Conservation (phyloP, 2,329 filamentous ascomycete genomes). For the Aphanoascus verrucosus region DNA sequence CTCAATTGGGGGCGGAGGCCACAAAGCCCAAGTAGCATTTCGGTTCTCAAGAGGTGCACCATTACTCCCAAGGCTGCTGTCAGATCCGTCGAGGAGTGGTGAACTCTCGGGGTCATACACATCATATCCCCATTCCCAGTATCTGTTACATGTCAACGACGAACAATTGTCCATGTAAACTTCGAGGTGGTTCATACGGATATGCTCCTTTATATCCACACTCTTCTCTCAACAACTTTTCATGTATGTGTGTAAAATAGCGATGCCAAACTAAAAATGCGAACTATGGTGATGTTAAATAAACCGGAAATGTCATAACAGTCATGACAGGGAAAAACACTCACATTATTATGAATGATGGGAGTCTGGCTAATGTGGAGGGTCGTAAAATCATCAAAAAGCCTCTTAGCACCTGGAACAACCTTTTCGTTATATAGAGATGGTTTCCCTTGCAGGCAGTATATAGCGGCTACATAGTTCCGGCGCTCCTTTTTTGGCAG, state of each 20-base stretch:
- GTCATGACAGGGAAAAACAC: not conserved
- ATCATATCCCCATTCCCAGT: conserved; percentile 25
- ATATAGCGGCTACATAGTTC: conserved; percentile 16
- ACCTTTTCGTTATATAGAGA: conserved; percentile 8
- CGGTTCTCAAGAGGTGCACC: conserved; percentile 13
- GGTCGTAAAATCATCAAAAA: conserved; percentile 15
- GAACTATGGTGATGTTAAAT: not conserved
- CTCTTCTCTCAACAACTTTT: conserved; percentile 30
- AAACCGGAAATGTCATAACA: not conserved
- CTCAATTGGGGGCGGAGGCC: conserved; percentile 9
- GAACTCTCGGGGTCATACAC: conserved; percentile 17
- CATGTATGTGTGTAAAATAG: conserved; percentile 29
- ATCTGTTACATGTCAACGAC: conserved; percentile 13
- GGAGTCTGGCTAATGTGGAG: conserved; percentile 17
- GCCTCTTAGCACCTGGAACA: conserved; percentile 16
- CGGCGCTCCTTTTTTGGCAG: conserved; percentile 14
- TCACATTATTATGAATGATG: conserved; percentile 16
- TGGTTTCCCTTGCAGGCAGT: conserved; percentile 15
- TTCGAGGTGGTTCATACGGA: conserved; percentile 18
- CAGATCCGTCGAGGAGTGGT: conserved; percentile 22
- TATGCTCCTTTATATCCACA: conserved; percentile 33
- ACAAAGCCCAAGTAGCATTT: not conserved
- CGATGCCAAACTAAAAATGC: conserved; percentile 31
- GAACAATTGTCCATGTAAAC: not conserved
- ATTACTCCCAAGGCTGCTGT: conserved; percentile 24